Conservation (phyloP, 106 monocot genomes). For the Xerophyta viscosa region DNA sequence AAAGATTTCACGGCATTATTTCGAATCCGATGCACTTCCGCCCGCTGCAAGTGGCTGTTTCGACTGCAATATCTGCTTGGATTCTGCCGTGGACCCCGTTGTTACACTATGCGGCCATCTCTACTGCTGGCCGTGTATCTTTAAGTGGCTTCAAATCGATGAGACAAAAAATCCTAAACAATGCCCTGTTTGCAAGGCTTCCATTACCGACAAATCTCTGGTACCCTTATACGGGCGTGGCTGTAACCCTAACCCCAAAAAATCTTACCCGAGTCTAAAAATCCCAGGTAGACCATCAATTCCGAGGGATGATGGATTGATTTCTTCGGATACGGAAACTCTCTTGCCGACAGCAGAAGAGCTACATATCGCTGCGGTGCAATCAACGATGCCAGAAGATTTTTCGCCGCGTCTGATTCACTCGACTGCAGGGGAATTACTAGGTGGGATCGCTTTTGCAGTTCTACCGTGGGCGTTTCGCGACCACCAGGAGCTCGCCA, state of each 20-base stretch:
- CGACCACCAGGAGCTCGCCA: constrained; percentile 7
- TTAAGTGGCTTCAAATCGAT: constrained; percentile 62
- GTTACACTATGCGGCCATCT: constrained; percentile 98
- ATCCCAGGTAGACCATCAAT: constrained; percentile 39
- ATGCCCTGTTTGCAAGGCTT: constrained; percentile 86
- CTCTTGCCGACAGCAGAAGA: neutral
- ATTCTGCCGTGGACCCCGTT: constrained; percentile 63
- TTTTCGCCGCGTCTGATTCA: constrained; percentile 17
- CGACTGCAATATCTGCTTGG: constrained; percentile 97
- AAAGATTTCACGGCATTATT: neutral
- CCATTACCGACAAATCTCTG: constrained; percentile 47
- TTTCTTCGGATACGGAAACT: neutral
- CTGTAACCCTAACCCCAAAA: neutral
- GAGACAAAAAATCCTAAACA: constrained; percentile 11
- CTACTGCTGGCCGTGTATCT: constrained; percentile 98
- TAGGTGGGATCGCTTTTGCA: constrained; percentile 40
- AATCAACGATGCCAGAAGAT: constrained; percentile 12
- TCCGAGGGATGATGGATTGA: constrained; percentile 3
- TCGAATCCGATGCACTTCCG: neutral
- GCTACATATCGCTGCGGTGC: neutral
- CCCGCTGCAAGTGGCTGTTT: constrained; percentile 40
- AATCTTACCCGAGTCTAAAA: neutral
- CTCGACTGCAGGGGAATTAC: constrained; percentile 29
- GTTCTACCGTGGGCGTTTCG: constrained; percentile 42
- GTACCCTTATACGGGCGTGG: constrained; percentile 86